These are phyloP conservation scores for Apiotrichum brassicae DNA, from an alignment of 1,284 basidiomycete genomes.

Conservation along the genomic window DNA sequence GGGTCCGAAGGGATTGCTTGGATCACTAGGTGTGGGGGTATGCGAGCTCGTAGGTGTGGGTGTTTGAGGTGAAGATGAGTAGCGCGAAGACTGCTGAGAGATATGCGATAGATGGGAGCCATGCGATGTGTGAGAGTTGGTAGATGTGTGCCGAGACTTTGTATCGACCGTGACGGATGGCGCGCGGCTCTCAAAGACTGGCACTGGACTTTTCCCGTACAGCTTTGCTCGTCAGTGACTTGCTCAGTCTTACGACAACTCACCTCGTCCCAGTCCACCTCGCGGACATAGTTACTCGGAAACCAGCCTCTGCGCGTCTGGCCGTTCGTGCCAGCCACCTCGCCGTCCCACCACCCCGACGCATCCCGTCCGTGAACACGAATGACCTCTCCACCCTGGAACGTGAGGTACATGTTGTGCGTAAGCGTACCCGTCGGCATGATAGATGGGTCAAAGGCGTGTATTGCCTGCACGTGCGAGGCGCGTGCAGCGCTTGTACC, in stretches of 20 bases:
- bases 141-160: slow-evolving; percentile 12
- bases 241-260: slow-evolving; percentile 2
- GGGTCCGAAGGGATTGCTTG: not conserved
- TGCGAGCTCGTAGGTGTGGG: slow-evolving; percentile 3
- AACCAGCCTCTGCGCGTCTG: slow-evolving; percentile 80
- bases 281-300: slow-evolving; percentile 61
- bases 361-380: slow-evolving; percentile 77
- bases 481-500: not conserved
- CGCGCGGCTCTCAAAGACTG: not conserved
- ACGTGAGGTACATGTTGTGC: slow-evolving; percentile 75
- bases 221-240: not conserved
- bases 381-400: slow-evolving; percentile 83
- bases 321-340: slow-evolving; percentile 50
- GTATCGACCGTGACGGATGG: not conserved
- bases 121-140: slow-evolving; percentile 10
- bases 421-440: slow-evolving; percentile 41
- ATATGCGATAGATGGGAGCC: slow-evolving; percentile 5
- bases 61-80: slow-evolving; percentile 5
- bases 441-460: slow-evolving; percentile 67
- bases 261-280: slow-evolving; percentile 30
- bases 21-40: not conserved
- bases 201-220: not conserved
- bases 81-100: slow-evolving; percentile 3
- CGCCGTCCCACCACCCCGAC: slow-evolving; percentile 98
- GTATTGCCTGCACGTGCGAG: slow-evolving; percentile 66